Conservation (phyloP, 1,284 basidiomycete species). For the Trametes versicolor region DNA sequence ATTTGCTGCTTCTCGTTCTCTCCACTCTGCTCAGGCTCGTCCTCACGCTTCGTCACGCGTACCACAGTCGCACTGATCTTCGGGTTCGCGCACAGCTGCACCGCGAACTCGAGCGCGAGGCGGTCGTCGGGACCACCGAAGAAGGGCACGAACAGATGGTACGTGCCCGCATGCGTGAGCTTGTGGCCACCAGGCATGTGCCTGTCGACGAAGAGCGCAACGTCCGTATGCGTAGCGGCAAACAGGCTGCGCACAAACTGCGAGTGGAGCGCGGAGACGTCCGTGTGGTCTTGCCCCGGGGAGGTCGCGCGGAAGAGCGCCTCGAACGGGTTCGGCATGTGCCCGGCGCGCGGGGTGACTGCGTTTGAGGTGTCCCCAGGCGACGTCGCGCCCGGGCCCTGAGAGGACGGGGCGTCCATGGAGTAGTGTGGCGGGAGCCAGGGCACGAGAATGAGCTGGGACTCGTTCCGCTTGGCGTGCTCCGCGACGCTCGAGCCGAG, state of each 20-base stretch:
- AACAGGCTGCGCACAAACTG: conserved; percentile 72
- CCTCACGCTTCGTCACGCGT: conserved; percentile 63
- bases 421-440: conserved; percentile 60
- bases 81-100: conserved; percentile 64
- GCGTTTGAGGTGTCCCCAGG: background rate
- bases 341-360: conserved; percentile 29
- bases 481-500: conserved; percentile 63
- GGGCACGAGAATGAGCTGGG: conserved; percentile 71
- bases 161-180: conserved; percentile 41
- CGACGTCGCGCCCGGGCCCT: conserved; percentile 11
- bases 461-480: conserved; percentile 55
- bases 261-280: conserved; percentile 52
- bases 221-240: conserved; percentile 56
- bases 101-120: conserved; percentile 66
- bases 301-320: conserved; percentile 61
- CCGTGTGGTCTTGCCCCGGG: conserved; percentile 39
- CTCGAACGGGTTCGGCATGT: conserved; percentile 65
- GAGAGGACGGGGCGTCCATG: conserved; percentile 32
- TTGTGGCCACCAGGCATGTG: conserved; percentile 50
- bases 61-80: conserved; percentile 67
- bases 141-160: conserved; percentile 73
- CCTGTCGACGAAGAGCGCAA: conserved; percentile 79
- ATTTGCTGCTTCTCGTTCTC: conserved; percentile 40
- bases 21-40: conserved; percentile 32
- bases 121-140: conserved; percentile 79